These are phyloP conservation scores for Naganishia albida DNA, from an alignment of 1,284 basidiomycete species.

Conservation along the genomic window DNA sequence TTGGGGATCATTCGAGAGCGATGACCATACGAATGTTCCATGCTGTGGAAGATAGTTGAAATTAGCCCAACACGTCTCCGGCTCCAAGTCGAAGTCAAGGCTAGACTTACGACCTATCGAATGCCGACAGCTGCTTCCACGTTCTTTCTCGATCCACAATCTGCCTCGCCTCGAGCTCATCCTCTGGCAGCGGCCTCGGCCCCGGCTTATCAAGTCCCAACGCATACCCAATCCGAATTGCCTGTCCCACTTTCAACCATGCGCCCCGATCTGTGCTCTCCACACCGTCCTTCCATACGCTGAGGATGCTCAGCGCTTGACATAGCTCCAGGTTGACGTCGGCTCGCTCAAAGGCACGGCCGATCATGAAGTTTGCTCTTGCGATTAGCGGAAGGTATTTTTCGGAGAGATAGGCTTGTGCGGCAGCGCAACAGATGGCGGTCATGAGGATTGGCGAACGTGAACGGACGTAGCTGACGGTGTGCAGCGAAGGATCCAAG, in stretches of 20 bases:
- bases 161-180: conserved; percentile 38
- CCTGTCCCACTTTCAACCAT: conserved; percentile 47
- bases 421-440: conserved; percentile 52
- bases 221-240: conserved; percentile 35
- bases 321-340: conserved; percentile 51
- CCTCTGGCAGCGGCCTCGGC: conserved; percentile 41
- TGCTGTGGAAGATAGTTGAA: too few species aligned
- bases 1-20: conserved; percentile 38
- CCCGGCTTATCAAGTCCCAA: conserved; percentile 46
- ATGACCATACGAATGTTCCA: conserved; percentile 39
- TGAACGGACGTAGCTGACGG: conserved; percentile 46
- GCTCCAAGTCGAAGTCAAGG: neutral
- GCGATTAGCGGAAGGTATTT: conserved; percentile 47
- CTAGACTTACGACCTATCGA: conserved; percentile 33
- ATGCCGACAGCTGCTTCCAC: conserved; percentile 35
- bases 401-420: conserved; percentile 51
- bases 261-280: conserved; percentile 47
- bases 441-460: conserved; percentile 54
- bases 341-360: conserved; percentile 51
- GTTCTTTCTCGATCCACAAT: conserved; percentile 36
- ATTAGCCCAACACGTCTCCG: neutral
- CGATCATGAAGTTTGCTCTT: conserved; percentile 49
- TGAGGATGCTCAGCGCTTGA: conserved; percentile 52
- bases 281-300: conserved; percentile 53
- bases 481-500: conserved; percentile 51